Evolutionary conservation across 2,329 filamentous ascomycete genomes (phyloP), one percentile per base, ranked within the genome.

Genomic region (Hymenoscyphus repandus): DNA sequence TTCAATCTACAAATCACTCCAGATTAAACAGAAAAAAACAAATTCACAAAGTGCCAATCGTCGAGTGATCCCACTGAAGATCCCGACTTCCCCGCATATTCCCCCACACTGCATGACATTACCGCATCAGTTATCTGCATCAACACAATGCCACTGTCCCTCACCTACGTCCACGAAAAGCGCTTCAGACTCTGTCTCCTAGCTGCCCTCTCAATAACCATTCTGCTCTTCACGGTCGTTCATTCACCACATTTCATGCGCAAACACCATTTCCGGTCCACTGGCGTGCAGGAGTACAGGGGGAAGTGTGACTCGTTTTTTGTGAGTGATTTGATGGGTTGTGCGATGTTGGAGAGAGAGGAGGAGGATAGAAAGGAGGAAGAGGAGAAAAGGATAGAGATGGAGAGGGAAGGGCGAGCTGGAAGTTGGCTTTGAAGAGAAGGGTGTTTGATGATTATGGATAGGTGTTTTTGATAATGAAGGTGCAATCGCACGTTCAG

Each of bases 161-260:
- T 32, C 4, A 15, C 36, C 36, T 30, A 47, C 43, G 40, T 36
- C 37, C 52, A 55, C 34, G 45, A 59, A 30, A 55, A 55, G 34
- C 58, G 57, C 30, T 41, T 56, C 5, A 47, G 44, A n/a, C 45
- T 61, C 30, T 55, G 45, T 36, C 15, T 59, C 13, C 41, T 61
- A 6, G 55, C 55, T 7, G 57, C 57, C 2, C 45, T 59, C 0
- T 58, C 53, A 6, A 53, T 58, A 15, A 58, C 58, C 7, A 53
- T 61, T 7, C 48, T 59, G 49, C 54, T 61, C 20, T 58, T 58
- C 32, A 61, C 54, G 2, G 54, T 53, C 22, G 48, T 61, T 9
- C 55, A 59, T 51, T 10, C 59, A 6, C 42, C 52, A n/a, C 57
- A 59, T 49, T 40, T 61, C 12, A 33, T 61, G 22, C 10, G 30